Conservation (phyloP, 2,329 filamentous ascomycete genomes). For the Fusarium bulbicola region DNA sequence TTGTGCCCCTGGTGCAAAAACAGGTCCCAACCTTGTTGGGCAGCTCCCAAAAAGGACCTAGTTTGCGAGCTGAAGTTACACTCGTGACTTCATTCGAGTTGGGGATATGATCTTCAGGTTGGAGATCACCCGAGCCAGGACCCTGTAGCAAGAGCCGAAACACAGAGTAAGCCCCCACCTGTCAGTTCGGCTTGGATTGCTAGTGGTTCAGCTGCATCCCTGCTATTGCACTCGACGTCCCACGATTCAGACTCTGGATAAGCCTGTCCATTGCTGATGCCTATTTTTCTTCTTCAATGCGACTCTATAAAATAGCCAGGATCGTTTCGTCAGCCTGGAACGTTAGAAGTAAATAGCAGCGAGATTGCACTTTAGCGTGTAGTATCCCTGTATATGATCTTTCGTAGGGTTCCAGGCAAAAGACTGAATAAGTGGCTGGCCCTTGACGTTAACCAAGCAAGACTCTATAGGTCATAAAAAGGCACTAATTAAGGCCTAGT, state of each 20-base stretch:
- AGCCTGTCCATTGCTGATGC: background rate
- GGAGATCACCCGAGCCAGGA: constrained; percentile 20
- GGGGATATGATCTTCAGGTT: constrained; percentile 11
- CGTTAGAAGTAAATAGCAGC: background rate
- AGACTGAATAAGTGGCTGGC: background rate
- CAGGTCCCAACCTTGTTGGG: background rate
- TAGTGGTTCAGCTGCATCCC: constrained; percentile 30
- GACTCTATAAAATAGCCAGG: background rate
- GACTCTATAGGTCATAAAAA: background rate
- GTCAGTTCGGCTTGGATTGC: constrained; percentile 36
- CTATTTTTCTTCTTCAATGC: background rate
- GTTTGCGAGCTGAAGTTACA: constrained; percentile 20
- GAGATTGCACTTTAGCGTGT: background rate
- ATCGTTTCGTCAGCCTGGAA: background rate
- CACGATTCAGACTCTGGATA: constrained; percentile 11
- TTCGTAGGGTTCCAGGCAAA: background rate
- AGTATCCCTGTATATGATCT: background rate
- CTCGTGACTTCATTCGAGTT: constrained; percentile 8
- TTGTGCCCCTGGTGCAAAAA: constrained; percentile 1
- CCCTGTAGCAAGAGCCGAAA: constrained; percentile 21
- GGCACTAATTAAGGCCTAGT: background rate
- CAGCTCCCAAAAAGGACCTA: constrained; percentile 12
- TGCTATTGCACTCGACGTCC: constrained; percentile 5
- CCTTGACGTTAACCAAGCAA: background rate
- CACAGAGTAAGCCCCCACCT: constrained; percentile 23